A percentile compares a stretch with the other conserved stretches of the same genome.
Evolutionary conservation across 192 early-diverging fungal genomes (phyloP).

Genomic region (Mortierella hygrophila): DNA sequence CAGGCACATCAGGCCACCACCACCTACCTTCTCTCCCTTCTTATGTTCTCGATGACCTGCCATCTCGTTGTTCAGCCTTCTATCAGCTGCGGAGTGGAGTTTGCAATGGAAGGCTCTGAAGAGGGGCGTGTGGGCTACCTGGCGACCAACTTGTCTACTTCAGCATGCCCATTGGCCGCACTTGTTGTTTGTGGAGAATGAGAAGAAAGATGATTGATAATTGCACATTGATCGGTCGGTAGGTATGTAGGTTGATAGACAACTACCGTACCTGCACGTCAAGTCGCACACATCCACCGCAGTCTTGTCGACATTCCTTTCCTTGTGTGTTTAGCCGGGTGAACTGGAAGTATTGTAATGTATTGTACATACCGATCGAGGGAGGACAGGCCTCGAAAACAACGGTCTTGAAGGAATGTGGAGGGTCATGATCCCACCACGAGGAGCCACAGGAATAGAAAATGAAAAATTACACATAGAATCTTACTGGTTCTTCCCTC

Average conservation of each 20-base stretch:
- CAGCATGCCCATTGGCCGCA: neutral
- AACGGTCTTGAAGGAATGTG: neutral
- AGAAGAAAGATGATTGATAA: neutral
- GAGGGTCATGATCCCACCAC: neutral
- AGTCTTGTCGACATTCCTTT: neutral
- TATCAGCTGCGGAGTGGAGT: neutral
- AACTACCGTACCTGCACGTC: neutral
- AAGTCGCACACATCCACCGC: neutral
- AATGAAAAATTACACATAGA: no score
- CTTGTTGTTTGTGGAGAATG: no score
- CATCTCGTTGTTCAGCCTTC: neutral
- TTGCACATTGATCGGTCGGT: no score
- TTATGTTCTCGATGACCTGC: neutral
- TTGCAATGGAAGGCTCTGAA: neutral
- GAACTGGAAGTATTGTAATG: neutral
- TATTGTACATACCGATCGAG: neutral
- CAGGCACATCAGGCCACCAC: neutral
- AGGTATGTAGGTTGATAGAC: neutral
- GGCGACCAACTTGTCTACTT: neutral
- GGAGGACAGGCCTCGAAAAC: neutral
- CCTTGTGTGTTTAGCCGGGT: neutral
- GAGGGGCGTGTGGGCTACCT: neutral
- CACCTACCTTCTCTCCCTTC: neutral
- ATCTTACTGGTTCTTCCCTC: no score
- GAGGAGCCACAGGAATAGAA: neutral